These are phyloP conservation scores for Torrubiellomyces zombiae DNA, from an alignment of 2,329 filamentous ascomycete genomes.

Conservation along the genomic window DNA sequence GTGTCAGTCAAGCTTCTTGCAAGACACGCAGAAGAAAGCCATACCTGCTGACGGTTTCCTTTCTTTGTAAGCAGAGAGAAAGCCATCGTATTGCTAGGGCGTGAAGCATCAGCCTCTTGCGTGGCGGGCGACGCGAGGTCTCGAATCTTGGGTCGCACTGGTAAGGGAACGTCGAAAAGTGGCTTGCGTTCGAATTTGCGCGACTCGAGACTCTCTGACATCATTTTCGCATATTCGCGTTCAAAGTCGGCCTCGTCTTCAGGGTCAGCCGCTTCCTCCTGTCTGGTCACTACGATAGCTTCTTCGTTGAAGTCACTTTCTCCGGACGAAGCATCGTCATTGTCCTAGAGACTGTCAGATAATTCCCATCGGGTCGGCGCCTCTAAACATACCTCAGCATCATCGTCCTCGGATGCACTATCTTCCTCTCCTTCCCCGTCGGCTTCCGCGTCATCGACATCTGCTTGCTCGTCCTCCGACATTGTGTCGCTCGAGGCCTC, in stretches of 20 bases:
- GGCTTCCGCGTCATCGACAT: constrained; percentile 46
- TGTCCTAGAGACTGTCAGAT: constrained; percentile 20
- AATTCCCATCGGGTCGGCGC: neutral
- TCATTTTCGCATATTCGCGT: constrained; percentile 93
- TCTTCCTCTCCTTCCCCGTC: constrained; percentile 45
- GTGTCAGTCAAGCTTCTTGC: neutral
- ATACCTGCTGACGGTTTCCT: constrained; percentile 83
- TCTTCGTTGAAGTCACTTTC: constrained; percentile 66
- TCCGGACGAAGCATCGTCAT: constrained; percentile 28
- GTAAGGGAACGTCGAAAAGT: constrained; percentile 92
- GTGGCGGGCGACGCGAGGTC: constrained; percentile 28
- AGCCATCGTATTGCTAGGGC: constrained; percentile 54
- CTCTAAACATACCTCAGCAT: constrained; percentile 30
- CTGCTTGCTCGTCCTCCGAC: constrained; percentile 61
- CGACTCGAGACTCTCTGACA: constrained; percentile 91
- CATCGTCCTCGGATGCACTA: constrained; percentile 43
- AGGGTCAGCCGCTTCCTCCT: constrained; percentile 79
- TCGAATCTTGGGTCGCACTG: constrained; percentile 58
- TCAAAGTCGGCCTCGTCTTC: constrained; percentile 96
- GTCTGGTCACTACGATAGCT: constrained; percentile 76
- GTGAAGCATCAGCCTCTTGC: constrained; percentile 8
- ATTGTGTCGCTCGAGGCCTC: constrained; percentile 53
- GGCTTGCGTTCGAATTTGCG: constrained; percentile 91
- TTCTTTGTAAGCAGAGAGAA: constrained; percentile 93
- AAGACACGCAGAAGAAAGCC: neutral